phyloP scores from a whole-genome alignment of 345 rosid species.

The Syzygium jambos region DNA sequence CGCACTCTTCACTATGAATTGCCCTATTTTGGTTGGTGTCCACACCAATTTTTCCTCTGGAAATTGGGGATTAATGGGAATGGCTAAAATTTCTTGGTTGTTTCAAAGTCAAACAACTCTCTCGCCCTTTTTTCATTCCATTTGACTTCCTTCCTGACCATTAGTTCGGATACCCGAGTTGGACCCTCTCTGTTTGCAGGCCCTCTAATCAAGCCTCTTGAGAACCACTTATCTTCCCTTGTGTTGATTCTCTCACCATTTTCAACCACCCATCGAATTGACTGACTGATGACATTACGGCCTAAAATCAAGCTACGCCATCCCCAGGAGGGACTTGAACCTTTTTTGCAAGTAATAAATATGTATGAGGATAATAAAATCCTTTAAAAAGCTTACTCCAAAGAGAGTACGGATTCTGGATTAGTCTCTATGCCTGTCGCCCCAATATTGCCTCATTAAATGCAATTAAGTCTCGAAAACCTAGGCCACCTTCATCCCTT shows the following conservation, averaged over 20 bases:
- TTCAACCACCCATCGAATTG: too few species aligned
- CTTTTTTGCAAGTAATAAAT: background rate
- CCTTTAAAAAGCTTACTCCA: too few species aligned
- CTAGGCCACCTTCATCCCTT: too few species aligned
- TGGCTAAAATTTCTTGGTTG: background rate
- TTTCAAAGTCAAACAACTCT: background rate
- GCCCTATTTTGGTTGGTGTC: background rate
- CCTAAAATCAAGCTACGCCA: background rate
- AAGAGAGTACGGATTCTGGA: too few species aligned
- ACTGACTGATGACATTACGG: background rate
- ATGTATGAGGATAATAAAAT: too few species aligned
- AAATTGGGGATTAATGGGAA: background rate
- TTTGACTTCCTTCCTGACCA: background rate
- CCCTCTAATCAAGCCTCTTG: background rate
- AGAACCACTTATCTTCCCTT: background rate
- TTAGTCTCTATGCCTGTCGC: too few species aligned
- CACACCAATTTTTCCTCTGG: background rate
- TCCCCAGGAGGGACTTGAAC: background rate
- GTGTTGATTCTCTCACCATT: background rate
- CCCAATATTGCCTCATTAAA: too few species aligned
- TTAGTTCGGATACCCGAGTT: accelerated
- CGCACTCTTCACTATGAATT: background rate
- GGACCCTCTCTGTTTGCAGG: background rate
- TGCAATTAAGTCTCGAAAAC: too few species aligned
- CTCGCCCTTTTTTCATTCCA: background rate